Conservation (phyloP, 345 rosid genomes). For the Murraya paniculata region DNA sequence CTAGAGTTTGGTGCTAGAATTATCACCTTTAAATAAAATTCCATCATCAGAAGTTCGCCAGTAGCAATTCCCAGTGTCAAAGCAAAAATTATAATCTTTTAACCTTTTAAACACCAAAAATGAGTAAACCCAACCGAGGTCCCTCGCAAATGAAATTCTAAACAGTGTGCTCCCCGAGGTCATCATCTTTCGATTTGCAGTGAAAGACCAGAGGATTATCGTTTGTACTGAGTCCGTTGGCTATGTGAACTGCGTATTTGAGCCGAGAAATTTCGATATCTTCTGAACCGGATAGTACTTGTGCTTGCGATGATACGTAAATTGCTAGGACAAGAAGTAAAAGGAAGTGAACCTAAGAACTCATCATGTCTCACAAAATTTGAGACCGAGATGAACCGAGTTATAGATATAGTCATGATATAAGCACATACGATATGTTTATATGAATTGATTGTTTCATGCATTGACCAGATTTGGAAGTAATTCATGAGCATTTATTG, state of each 20-base stretch:
- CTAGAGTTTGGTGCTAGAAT: not conserved
- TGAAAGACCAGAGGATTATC: no score
- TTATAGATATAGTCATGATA: no score
- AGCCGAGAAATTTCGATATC: no score
- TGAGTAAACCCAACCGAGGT: not conserved
- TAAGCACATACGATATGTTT: no score
- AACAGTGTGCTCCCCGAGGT: no score
- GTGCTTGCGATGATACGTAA: not conserved
- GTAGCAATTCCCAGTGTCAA: not conserved
- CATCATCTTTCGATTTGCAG: no score
- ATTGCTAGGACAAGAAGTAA: not conserved
- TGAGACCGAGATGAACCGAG: no score
- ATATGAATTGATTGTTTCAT: not conserved
- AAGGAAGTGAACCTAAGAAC: not conserved
- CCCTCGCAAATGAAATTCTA: no score
- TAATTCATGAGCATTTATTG: not conserved
- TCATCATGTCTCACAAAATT: no score
- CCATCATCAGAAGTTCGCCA: not conserved
- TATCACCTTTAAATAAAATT: not conserved
- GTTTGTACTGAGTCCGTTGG: no score
- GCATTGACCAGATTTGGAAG: not conserved
- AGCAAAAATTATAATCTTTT: not conserved
- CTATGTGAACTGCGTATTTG: no score
- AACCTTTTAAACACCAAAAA: not conserved
- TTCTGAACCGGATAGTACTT: no score